A percentile compares a stretch with the other conserved stretches of the same genome.
Evolutionary conservation across 139 green algal species (phyloP).

Genomic region (Chlorella sp.): DNA sequence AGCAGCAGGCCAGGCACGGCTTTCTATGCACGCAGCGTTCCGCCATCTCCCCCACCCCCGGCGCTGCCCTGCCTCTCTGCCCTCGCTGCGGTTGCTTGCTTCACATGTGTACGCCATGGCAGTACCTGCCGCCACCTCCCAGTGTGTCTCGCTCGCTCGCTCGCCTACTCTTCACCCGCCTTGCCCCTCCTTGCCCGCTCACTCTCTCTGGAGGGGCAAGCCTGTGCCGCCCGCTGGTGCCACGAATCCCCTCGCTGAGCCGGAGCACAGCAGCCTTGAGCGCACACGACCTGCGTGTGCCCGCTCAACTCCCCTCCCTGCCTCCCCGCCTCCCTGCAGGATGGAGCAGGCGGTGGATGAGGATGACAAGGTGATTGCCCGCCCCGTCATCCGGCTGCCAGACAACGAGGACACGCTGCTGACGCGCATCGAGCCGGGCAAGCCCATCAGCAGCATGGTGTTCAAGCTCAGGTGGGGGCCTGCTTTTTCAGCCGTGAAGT

Average conservation of each 20-base stretch:
- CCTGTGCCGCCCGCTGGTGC: too few species aligned
- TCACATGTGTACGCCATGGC: neutral
- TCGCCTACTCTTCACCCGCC: neutral
- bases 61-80: neutral
- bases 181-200: too few species aligned
- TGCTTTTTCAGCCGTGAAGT: too few species aligned
- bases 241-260: too few species aligned
- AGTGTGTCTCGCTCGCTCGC: neutral
- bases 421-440: constrained; percentile 77
- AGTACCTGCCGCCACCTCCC: neutral
- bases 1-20: neutral
- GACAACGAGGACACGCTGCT: constrained; percentile 55
- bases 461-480: constrained; percentile 70
- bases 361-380: neutral
- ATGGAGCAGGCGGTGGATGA: constrained; percentile 6
- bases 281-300: too few species aligned
- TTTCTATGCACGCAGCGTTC: neutral
- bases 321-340: neutral
- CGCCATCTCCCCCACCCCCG: neutral
- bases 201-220: too few species aligned
- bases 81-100: neutral
- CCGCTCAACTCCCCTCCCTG: neutral
- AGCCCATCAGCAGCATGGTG: constrained; percentile 76
- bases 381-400: constrained; percentile 72
- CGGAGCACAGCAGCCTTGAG: neutral